Evolutionary conservation across 768 basidiomycete genomes (phyloP), one percentile per base, ranked within the genome.

Genomic region (Steccherinum ochraceum): DNA sequence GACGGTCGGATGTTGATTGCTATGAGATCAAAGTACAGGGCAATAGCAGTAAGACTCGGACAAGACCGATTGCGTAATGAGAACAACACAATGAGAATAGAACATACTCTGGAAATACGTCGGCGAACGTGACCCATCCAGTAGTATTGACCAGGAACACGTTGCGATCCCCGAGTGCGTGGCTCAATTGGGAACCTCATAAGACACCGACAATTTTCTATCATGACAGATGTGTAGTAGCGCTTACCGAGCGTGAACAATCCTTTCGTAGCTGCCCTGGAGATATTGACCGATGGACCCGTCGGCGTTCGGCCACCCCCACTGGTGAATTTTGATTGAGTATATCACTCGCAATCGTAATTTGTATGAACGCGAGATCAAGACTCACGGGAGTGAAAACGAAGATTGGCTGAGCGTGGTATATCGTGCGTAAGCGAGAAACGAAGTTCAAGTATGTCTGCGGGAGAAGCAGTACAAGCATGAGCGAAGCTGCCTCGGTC

Each of bases 261-360:
- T 73, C 4, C 67, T 63, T 53, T 75, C 58, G 55, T 80, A 79
- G 39, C 65, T 63, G 1, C 77, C 77, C 23, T 64, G 61, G 55
- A 74, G 80, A 59, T 80, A 80, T 41, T 75, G 68, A 24, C 61
- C 59, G 41, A 72, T 59, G 3, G 63, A 65, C 3, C 76, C 78
- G 49, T 77, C 76, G 1, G 77, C 62, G 51, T 62, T 72, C 1
- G 79, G 78, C 79, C 79, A 81, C 12, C 78, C 78, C 78, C 78
- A 80, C 76, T 77, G 49, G 1, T 27, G 21, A 24, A 11, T n/a
- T 12, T 24, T 24, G 39, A 24, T 25, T 10, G 10, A 52, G 30
- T 35, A 35, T 35, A 7, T n/a, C n/a, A n/a, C n/a, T n/a, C n/a
- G n/a, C n/a, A n/a, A n/a, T n/a, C n/a, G n/a, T n/a, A 16, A 13